Base-by-base conservation (phyloP, 768 basidiomycete genomes). In the Pisolithus microcarpus region DNA sequence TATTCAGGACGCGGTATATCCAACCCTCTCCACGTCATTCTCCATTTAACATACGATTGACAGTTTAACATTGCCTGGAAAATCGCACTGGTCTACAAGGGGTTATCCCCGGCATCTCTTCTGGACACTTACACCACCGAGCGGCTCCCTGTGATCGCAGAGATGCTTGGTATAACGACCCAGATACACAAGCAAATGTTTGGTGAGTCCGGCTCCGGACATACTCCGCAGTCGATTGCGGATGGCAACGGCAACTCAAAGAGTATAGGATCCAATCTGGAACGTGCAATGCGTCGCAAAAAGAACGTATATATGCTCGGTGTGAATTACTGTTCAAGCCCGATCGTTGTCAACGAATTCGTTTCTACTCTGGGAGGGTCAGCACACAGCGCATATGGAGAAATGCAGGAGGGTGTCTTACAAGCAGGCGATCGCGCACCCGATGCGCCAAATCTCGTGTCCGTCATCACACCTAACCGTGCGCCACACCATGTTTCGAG, bases 21-120 rank as follows among this genome's bases (percentile, higher is more conserved):
- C 39, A 11, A 31, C 9, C 11, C 30, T 11, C 30, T 11, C 30
- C 9, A 31, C 30, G 30, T 31, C 30, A n/a, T 21, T 2, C 18
- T 19, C 11, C 19, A 8, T 3, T 7, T 18, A 9, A 21, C 16
- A 2, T 18, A 7, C 19, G 5, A 8, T 43, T 11, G 18, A 43
- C 44, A 74, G 68, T 63, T 62, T 52, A 75, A 76, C 52, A 58
- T 76, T 9, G 67, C 58, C 2, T 73, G 72, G 74, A 75, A 74
- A 52, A 62, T 75, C 28, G 64, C 72, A 7, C 61, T 72, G 15
- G 72, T 71, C 15, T 50, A 30, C 30, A 30, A 30, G 7, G 30
- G 30, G 8, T 30, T 30, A 30, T 30, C 30, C 30, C 7, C 30
- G 58, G 10, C 56, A 3, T 53, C 65, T 4, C 61, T 75, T 18